Percentiles rank a stretch among this genome's conserved stretches.
Evolutionary conservation across 345 rosid species (phyloP).

Genomic region (Populus nigra): DNA sequence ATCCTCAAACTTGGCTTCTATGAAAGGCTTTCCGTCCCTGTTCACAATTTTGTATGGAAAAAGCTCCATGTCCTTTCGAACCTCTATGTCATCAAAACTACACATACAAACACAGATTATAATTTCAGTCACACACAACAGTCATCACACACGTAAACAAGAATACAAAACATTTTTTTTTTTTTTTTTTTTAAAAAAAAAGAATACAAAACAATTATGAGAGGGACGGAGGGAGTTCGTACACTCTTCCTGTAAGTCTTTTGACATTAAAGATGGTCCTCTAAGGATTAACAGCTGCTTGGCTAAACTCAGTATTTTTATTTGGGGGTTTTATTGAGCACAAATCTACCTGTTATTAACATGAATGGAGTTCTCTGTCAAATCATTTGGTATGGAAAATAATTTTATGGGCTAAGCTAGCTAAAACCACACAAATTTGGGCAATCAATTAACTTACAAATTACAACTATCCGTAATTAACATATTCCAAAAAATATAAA

Average conservation of each 20-base stretch:
- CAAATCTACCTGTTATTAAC: no score
- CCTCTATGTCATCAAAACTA: slow-evolving; percentile 31
- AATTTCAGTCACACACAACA: neutral
- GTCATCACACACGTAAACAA: neutral
- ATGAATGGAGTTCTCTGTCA: no score
- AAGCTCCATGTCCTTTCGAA: slow-evolving; percentile 31
- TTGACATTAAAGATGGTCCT: slow-evolving; percentile 33
- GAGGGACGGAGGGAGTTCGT: neutral
- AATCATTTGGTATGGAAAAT: no score
- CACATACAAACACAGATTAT: neutral
- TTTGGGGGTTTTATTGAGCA: no score
- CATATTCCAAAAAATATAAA: no score
- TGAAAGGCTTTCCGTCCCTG: slow-evolving; percentile 32
- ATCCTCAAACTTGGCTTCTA: slow-evolving; percentile 26
- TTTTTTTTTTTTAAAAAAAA: no score
- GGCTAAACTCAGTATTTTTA: neutral
- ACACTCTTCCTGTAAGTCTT: slow-evolving; percentile 33
- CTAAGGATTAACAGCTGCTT: slow-evolving; percentile 21
- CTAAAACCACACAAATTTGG: no score
- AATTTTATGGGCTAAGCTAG: no score
- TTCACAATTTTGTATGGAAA: slow-evolving; percentile 33
- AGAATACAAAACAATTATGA: neutral
- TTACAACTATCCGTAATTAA: no score
- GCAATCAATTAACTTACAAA: no score
- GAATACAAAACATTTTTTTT: neutral